A percentile compares a stretch with the other conserved stretches of the same genome.
These are phyloP conservation scores for Alternaria sp. DNA, from an alignment of 2,329 filamentous ascomycete genomes.

Conservation along the genomic window DNA sequence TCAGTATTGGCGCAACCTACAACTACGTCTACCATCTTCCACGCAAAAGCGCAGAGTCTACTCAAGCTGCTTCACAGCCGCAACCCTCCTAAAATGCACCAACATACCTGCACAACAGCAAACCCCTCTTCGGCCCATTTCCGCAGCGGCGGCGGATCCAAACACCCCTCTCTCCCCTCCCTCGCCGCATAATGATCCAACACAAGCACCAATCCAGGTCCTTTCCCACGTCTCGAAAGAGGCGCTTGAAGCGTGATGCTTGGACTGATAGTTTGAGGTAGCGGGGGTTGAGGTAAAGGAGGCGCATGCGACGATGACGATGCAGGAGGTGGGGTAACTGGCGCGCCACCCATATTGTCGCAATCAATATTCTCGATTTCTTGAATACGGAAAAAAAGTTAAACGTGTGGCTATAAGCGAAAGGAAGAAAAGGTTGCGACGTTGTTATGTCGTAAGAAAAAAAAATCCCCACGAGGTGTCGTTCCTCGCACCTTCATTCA, in stretches of 20 bases:
- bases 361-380: neutral
- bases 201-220: constrained; percentile 60
- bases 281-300: constrained; percentile 30
- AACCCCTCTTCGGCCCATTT: constrained; percentile 80
- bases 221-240: constrained; percentile 59
- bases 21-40: constrained; percentile 52
- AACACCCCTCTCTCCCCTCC: constrained; percentile 48
- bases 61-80: too few species aligned
- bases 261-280: constrained; percentile 34
- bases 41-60: neutral
- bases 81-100: neutral
- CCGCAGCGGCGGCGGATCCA: constrained; percentile 64
- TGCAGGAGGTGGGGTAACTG: constrained; percentile 19
- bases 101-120: constrained; percentile 61
- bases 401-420: too few species aligned
- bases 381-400: too few species aligned
- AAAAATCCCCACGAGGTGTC: too few species aligned
- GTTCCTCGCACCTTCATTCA: too few species aligned
- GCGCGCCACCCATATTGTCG: constrained; percentile 22
- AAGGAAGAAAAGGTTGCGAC: too few species aligned
- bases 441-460: too few species aligned
- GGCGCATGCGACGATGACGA: neutral
- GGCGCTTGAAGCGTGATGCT: constrained; percentile 55
- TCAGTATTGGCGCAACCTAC: neutral
- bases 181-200: constrained; percentile 48